Conservation (phyloP, 768 basidiomycete genomes). For the Russula vinacea region DNA sequence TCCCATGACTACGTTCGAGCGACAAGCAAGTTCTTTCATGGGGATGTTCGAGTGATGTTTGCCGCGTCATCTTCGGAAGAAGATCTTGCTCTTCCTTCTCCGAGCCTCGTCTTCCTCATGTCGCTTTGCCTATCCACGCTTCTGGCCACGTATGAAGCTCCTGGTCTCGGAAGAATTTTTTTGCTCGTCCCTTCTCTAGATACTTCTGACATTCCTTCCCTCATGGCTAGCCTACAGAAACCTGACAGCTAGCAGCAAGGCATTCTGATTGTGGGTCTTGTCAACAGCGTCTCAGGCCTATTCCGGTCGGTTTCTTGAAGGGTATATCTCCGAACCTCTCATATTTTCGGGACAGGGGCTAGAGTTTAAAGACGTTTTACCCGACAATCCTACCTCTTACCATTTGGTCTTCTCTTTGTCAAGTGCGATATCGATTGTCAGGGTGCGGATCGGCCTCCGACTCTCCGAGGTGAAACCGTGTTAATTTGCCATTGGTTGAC, state of each 20-base stretch:
- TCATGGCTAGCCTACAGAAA: neutral
- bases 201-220: neutral
- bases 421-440: neutral
- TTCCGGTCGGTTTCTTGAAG: neutral
- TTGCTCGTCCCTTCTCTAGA: neutral
- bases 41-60: neutral
- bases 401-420: neutral
- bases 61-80: neutral
- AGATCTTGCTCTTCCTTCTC: neutral
- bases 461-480: neutral
- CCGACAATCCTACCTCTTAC: neutral
- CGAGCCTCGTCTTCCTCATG: neutral
- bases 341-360: neutral
- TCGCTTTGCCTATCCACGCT: neutral
- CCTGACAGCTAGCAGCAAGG: neutral
- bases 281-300: neutral
- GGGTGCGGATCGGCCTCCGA: neutral
- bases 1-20: neutral
- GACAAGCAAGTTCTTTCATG: neutral
- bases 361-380: neutral
- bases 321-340: neutral
- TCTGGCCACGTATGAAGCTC: constrained; percentile 16
- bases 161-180: neutral
- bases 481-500: neutral
- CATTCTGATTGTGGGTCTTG: neutral